Conservation (phyloP, 192 early-diverging fungal species). For the Entomortierella lignicola region DNA sequence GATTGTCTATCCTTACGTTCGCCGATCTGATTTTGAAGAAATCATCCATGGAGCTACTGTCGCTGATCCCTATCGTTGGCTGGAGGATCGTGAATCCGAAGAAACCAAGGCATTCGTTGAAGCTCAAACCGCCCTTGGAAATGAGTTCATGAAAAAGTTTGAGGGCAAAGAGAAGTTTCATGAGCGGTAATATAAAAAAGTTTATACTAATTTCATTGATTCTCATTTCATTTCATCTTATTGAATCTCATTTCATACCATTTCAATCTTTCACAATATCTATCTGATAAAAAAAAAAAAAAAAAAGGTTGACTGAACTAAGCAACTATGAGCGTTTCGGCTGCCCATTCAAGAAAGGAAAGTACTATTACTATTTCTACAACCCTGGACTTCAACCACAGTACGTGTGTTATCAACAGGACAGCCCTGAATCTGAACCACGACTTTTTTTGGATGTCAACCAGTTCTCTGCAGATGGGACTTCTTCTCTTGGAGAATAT, state of each 20-base stretch:
- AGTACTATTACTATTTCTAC: slow-evolving; percentile 73
- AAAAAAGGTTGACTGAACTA: slow-evolving; percentile 67
- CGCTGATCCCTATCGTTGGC: slow-evolving; percentile 73
- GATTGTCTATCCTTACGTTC: slow-evolving; percentile 60
- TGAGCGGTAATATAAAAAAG: slow-evolving; percentile 42
- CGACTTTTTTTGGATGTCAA: slow-evolving; percentile 66
- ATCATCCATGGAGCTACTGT: slow-evolving; percentile 52
- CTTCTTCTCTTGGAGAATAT: slow-evolving; percentile 59
- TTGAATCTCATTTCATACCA: not conserved
- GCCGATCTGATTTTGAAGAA: slow-evolving; percentile 60
- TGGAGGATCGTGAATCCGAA: slow-evolving; percentile 72
- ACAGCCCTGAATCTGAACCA: slow-evolving; percentile 55
- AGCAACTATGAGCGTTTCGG: slow-evolving; percentile 67
- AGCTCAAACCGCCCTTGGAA: slow-evolving; percentile 65
- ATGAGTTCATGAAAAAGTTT: slow-evolving; percentile 59
- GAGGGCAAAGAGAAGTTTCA: slow-evolving; percentile 45
- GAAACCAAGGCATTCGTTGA: slow-evolving; percentile 75
- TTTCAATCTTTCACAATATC: too few species aligned
- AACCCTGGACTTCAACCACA: slow-evolving; percentile 73
- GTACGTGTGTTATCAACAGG: slow-evolving; percentile 66
- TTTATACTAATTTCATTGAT: too few species aligned
- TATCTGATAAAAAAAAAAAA: too few species aligned
- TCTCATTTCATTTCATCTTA: not conserved
- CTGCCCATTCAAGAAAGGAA: slow-evolving; percentile 64
- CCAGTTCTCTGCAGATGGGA: slow-evolving; percentile 68